phyloP scores from a whole-genome alignment of 2,329 filamentous ascomycete genomes.

The Curvularia eragrostidis region DNA sequence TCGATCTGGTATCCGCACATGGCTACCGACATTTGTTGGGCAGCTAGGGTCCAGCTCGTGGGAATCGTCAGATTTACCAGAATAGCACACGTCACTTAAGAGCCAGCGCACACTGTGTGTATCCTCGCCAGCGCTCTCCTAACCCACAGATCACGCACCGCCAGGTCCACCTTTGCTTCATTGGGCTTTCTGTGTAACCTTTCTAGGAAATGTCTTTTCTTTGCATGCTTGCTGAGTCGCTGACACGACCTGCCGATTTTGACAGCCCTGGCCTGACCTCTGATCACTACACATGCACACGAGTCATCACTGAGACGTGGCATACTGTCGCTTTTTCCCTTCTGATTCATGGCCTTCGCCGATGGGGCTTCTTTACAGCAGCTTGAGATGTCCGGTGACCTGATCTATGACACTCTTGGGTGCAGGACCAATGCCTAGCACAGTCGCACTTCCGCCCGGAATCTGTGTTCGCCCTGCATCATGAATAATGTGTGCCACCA shows the following conservation, averaged over 20 bases:
- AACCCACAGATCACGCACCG: not conserved
- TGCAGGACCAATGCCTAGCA: conserved; percentile 76
- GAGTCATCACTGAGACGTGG: conserved; percentile 13
- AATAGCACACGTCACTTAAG: conserved; percentile 2
- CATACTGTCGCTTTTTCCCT: not conserved
- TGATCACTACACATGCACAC: not conserved
- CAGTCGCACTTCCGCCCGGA: conserved; percentile 88
- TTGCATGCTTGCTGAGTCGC: not conserved
- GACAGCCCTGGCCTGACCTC: not conserved
- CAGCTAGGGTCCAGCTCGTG: conserved; percentile 6
- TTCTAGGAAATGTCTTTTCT: not conserved
- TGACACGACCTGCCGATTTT: not conserved
- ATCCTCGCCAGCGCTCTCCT: conserved; percentile 3
- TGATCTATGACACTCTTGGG: conserved; percentile 86
- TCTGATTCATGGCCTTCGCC: not conserved
- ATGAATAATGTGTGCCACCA: conserved; percentile 88
- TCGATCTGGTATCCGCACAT: conserved; percentile 4
- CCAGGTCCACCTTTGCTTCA: not conserved
- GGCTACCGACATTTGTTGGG: conserved; percentile 15
- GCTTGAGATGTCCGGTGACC: conserved; percentile 83
- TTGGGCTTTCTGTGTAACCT: not conserved
- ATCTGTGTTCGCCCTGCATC: conserved; percentile 99
- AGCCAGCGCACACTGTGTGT: not conserved
- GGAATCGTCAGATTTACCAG: conserved; percentile 3
- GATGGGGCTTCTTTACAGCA: conserved; percentile 67